Percentiles rank a stretch among this genome's conserved stretches.
These are phyloP conservation scores for Trypanosoma avium DNA, from an alignment of 208 protist species.

Conservation along the genomic window DNA sequence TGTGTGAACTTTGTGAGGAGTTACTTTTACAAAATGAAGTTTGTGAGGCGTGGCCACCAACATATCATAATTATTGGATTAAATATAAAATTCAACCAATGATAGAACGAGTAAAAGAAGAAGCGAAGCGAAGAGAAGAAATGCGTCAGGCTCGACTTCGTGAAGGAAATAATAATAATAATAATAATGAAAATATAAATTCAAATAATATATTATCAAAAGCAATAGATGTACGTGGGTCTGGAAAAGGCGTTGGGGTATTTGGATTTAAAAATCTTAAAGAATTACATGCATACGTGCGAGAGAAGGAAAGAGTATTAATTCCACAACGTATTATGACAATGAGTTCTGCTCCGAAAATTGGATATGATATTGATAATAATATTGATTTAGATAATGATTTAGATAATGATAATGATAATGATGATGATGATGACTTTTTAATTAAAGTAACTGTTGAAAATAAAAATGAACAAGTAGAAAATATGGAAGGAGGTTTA, in stretches of 20 bases:
- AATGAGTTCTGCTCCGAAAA: slow-evolving; percentile 35
- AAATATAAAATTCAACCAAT: slow-evolving; percentile 40
- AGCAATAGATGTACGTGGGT: not conserved
- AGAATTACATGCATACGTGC: slow-evolving; percentile 35
- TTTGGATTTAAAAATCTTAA: slow-evolving; percentile 65
- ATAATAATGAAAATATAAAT: not conserved
- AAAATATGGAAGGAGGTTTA: not conserved
- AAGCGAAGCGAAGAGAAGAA: slow-evolving; percentile 32
- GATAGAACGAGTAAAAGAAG: slow-evolving; percentile 44
- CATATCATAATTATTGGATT: slow-evolving; percentile 51
- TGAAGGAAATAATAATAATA: not conserved
- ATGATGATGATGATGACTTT: slow-evolving; percentile 66
- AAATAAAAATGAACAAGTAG: slow-evolving; percentile 26
- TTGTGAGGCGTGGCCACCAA: slow-evolving; percentile 78
- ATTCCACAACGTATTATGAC: slow-evolving; percentile 58
- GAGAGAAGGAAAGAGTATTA: slow-evolving; percentile 43
- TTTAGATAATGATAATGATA: slow-evolving; percentile 20
- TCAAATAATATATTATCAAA: not conserved
- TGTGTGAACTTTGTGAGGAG: slow-evolving; percentile 48
- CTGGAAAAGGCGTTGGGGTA: slow-evolving; percentile 44
- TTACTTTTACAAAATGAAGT: slow-evolving; percentile 73
- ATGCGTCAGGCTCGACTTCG: slow-evolving; percentile 3
- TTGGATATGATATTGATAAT: slow-evolving; percentile 9
- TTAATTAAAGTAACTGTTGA: slow-evolving; percentile 63
- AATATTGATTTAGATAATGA: slow-evolving; percentile 23